A percentile compares a stretch with the other conserved stretches of the same genome.
Evolutionary conservation across 2,329 filamentous ascomycete genomes (phyloP).

Genomic region (Pyrenophora tritici-repentis): DNA sequence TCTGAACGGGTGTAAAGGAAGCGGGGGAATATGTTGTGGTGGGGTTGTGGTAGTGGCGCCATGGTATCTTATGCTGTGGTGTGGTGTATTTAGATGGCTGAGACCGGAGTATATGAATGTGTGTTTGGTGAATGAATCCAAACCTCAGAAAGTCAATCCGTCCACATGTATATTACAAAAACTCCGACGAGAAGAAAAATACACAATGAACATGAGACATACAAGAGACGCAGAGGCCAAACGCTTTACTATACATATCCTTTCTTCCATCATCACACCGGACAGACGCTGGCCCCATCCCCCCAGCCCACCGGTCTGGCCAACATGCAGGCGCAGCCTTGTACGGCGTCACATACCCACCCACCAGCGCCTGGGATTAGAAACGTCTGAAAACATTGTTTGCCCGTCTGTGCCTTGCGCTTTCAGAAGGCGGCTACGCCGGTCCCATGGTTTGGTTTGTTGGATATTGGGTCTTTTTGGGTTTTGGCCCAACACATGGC

Average conservation of each 20-base stretch:
- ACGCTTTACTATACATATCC: slow-evolving; percentile 9
- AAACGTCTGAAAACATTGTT: neutral
- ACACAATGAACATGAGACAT: neutral
- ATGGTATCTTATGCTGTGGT: slow-evolving; percentile 3
- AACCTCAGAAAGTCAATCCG: no score
- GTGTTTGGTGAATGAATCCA: no score
- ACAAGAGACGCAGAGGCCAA: slow-evolving; percentile 1
- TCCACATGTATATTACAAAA: no score
- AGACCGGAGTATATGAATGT: no score
- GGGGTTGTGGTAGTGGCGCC: slow-evolving; percentile 6
- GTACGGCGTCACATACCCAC: neutral
- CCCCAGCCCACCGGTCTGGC: neutral
- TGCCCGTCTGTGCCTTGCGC: neutral
- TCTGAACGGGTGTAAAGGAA: slow-evolving; percentile 16
- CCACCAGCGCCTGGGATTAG: slow-evolving; percentile 9
- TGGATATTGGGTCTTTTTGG: neutral
- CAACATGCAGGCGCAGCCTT: slow-evolving; percentile 7
- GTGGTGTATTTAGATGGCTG: neutral
- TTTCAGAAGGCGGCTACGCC: neutral
- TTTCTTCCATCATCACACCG: neutral
- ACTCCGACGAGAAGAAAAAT: neutral
- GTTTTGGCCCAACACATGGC: no score
- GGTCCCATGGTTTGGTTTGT: neutral
- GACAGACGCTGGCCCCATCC: neutral
- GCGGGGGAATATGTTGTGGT: neutral